Conservation (phyloP, 1,284 basidiomycete species). For the Apiotrichum porosum region DNA sequence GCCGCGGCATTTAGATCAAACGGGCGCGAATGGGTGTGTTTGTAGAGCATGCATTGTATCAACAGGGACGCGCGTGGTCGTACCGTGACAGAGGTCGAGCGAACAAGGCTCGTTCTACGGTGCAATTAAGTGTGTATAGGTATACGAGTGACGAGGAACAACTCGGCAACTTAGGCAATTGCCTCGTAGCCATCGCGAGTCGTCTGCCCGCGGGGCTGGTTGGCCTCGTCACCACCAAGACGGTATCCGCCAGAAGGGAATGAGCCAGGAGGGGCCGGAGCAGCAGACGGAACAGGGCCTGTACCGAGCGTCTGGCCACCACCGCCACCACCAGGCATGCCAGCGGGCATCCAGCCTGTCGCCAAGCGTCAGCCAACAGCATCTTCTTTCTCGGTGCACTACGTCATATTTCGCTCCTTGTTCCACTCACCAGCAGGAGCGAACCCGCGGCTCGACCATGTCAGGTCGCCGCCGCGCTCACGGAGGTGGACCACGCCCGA, state of each 20-base stretch:
- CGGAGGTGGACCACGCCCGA: conserved; percentile 26
- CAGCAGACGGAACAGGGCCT: background rate
- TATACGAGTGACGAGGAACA: too few relatives aligned
- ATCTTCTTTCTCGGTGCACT: too few relatives aligned
- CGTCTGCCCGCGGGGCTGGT: conserved; percentile 8
- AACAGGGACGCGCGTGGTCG: conserved; percentile 1
- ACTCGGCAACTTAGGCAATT: conserved; percentile 25
- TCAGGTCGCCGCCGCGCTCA: conserved; percentile 36
- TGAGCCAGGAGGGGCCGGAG: conserved; percentile 5
- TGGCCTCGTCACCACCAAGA: conserved; percentile 31
- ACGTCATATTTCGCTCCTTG: too few relatives aligned
- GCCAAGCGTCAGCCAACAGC: too few relatives aligned
- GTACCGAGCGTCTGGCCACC: conserved; percentile 1
- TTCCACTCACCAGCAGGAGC: conserved; percentile 1
- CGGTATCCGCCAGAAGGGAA: conserved; percentile 32
- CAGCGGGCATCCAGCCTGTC: conserved; percentile 8
- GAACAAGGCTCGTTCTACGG: too few relatives aligned
- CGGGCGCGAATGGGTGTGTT: background rate
- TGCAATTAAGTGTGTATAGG: too few relatives aligned
- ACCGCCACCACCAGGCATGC: background rate
- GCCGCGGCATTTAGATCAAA: conserved; percentile 34
- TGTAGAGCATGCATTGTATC: conserved; percentile 27
- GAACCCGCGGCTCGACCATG: conserved; percentile 6
- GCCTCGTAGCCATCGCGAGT: conserved; percentile 30
- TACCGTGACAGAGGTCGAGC: too few relatives aligned